These are phyloP conservation scores for Epichloe sibirici DNA, from an alignment of 2,329 filamentous ascomycete genomes.

Conservation along the genomic window DNA sequence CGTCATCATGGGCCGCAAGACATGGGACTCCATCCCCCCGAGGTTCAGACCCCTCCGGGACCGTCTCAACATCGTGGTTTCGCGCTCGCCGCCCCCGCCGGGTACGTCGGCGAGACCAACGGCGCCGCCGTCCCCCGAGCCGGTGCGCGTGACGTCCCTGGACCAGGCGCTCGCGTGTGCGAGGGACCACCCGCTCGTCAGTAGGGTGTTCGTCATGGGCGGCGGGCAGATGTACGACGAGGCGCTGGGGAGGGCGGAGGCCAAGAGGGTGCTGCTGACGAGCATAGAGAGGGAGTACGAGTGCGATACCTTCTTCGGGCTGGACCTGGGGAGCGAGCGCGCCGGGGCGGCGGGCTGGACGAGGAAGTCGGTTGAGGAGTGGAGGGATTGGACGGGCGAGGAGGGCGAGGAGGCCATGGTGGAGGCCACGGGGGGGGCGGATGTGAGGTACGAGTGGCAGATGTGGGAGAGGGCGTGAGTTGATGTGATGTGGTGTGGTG, in stretches of 20 bases:
- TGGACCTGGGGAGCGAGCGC: conserved; percentile 37
- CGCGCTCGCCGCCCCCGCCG: conserved; percentile 29
- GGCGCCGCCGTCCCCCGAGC: conserved; percentile 16
- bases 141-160: conserved; percentile 47
- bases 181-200: conserved; percentile 27
- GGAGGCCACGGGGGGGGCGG: conserved; percentile 35
- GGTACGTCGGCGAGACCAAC: conserved; percentile 7
- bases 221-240: conserved; percentile 74
- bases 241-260: conserved; percentile 47
- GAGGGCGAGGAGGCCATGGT: conserved; percentile 21
- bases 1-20: conserved; percentile 96
- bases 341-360: conserved; percentile 48
- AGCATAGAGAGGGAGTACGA: conserved; percentile 56
- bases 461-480: conserved; percentile 51
- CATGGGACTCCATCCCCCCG: conserved; percentile 80
- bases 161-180: conserved; percentile 42
- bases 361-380: conserved; percentile 37
- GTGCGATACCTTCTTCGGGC: conserved; percentile 63
- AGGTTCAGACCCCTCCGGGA: conserved; percentile 68
- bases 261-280: conserved; percentile 57
- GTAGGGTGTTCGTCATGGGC: conserved; percentile 74
- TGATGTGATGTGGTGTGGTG: background rate
- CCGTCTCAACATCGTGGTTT: conserved; percentile 73
- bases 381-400: conserved; percentile 52
- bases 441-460: conserved; percentile 56